phyloP scores from a whole-genome alignment of 2,329 filamentous ascomycete species.

The Ophiostoma ulmi region DNA sequence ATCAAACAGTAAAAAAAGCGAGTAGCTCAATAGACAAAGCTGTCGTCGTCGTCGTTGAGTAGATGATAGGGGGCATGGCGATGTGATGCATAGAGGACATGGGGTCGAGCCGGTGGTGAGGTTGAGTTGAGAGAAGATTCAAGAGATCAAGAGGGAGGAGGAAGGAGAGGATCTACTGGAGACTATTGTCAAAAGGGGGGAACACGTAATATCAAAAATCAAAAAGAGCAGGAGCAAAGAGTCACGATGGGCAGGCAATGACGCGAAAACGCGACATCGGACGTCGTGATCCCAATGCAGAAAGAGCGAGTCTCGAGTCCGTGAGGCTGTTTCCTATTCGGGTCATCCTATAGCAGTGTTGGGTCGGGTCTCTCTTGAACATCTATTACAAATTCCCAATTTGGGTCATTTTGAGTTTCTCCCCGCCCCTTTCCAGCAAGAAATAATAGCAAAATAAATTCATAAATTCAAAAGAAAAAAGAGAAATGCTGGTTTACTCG shows the following conservation, averaged over 20 bases:
- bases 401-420: not conserved
- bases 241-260: constrained; percentile 1
- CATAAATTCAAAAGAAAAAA: too few species aligned
- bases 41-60: constrained; percentile 1
- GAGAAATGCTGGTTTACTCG: not conserved
- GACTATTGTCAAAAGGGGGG: not conserved
- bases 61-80: not conserved
- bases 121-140: not conserved
- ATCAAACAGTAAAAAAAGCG: not conserved
- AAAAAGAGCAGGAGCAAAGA: not conserved
- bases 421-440: not conserved
- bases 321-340: not conserved
- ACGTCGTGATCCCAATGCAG: constrained; percentile 4
- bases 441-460: not conserved
- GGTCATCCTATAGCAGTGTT: not conserved
- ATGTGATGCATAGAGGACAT: not conserved
- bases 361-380: not conserved
- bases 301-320: constrained; percentile 7
- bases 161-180: not conserved
- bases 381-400: not conserved
- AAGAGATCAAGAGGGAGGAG: not conserved
- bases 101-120: not conserved
- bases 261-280: constrained; percentile 8
- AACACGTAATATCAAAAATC: not conserved
- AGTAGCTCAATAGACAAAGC: not conserved